These are phyloP conservation scores for Apiospora koreana DNA, from an alignment of 2,329 filamentous ascomycete genomes.

Conservation along the genomic window DNA sequence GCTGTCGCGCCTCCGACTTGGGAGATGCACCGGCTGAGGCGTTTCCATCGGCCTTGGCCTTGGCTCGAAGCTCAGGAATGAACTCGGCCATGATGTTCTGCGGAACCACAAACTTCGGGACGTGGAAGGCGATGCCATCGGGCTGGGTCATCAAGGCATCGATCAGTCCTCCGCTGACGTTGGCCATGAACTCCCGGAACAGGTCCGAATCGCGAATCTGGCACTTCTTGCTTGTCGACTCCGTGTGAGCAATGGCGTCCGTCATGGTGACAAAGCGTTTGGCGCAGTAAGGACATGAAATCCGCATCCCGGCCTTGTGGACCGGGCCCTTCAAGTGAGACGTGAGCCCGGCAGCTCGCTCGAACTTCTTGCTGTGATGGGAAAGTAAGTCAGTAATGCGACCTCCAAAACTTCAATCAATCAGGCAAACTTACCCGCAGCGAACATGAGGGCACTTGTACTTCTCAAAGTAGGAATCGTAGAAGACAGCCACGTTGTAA, in stretches of 20 bases:
- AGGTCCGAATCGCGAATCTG: slow-evolving; percentile 41
- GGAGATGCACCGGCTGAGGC: not conserved
- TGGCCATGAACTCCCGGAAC: slow-evolving; percentile 39
- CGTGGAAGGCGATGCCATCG: not conserved
- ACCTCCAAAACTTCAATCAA: not conserved
- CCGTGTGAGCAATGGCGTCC: slow-evolving; percentile 50
- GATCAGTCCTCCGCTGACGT: slow-evolving; percentile 40
- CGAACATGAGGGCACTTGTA: slow-evolving; percentile 55
- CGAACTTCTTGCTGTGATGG: slow-evolving; percentile 42
- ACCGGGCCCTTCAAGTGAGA: slow-evolving; percentile 45
- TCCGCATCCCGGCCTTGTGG: slow-evolving; percentile 37
- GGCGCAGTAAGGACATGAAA: slow-evolving; percentile 48
- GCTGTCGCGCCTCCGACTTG: not conserved
- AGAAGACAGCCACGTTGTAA: slow-evolving; percentile 52
- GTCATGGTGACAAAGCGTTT: slow-evolving; percentile 41
- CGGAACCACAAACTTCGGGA: not conserved
- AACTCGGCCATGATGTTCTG: slow-evolving; percentile 1
- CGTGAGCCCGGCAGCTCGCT: slow-evolving; percentile 32
- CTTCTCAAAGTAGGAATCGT: slow-evolving; percentile 38
- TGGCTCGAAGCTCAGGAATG: not conserved
- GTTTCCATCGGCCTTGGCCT: not conserved
- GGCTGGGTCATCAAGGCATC: slow-evolving; percentile 26
- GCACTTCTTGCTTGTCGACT: slow-evolving; percentile 45
- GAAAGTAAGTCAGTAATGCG: slow-evolving; percentile 16
- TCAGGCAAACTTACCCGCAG: slow-evolving; percentile 45